phyloP scores from a whole-genome alignment of 106 monocot genomes.

The Iris macrosiphon region DNA sequence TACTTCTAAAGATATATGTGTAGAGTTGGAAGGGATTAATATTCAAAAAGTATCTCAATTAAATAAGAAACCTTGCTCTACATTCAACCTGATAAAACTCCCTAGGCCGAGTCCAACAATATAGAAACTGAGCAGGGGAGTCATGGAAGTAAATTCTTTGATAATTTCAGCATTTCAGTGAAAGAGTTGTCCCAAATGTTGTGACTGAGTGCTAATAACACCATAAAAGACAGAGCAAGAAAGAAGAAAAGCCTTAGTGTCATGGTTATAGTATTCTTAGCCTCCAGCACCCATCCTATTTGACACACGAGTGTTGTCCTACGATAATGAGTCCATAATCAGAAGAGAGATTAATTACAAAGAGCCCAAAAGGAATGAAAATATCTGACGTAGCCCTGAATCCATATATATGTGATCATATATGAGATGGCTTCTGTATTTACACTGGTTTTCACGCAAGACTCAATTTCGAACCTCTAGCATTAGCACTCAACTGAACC shows the following conservation, averaged over 20 bases:
- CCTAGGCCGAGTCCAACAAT: conserved; percentile 71
- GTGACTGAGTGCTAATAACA: conserved; percentile 35
- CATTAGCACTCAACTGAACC: not conserved
- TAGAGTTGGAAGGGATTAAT: not conserved
- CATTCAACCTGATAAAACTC: conserved; percentile 62
- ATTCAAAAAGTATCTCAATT: not conserved
- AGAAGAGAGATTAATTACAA: not conserved
- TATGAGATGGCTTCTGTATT: conserved; percentile 63
- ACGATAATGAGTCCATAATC: not conserved
- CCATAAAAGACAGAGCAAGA: conserved; percentile 26
- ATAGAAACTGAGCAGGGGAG: conserved; percentile 56
- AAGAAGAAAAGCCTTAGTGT: conserved; percentile 55
- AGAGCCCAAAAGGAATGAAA: not conserved
- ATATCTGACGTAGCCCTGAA: conserved; percentile 77
- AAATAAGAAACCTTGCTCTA: not conserved
- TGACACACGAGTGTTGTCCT: conserved; percentile 68
- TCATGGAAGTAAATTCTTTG: conserved; percentile 45
- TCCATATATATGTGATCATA: conserved; percentile 65
- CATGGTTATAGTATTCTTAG: conserved; percentile 54
- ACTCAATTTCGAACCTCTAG: not conserved
- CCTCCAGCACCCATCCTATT: conserved; percentile 81
- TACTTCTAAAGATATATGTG: no score
- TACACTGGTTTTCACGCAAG: conserved; percentile 26
- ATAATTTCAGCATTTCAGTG: conserved; percentile 42
- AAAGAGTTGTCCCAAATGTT: conserved; percentile 53